Base-by-base conservation (phyloP, 2,329 filamentous ascomycete genomes). In the Fusarium avenaceum region DNA sequence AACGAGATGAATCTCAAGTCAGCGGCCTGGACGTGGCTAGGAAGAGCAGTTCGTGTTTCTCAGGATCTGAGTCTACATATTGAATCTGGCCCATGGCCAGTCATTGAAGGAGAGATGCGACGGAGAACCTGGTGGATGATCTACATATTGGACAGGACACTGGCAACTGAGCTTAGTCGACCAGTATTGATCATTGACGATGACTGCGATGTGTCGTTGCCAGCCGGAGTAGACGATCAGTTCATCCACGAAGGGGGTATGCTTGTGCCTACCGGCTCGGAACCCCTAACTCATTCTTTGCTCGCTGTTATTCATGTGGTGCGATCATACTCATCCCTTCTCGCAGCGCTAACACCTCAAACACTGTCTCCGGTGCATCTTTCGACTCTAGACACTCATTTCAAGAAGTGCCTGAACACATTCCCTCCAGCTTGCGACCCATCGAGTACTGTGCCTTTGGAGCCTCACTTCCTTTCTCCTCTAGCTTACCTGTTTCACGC, bases 61-160 rank as follows among this genome's bases (percentile, higher is more conserved):
- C 95, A 98, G 76, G 92, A 96, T 69, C 84, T 97, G 45, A 92
- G 92, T 1, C 83, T 98, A 11, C 90, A 97, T 73, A 82, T 87
- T 8, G 92, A 97, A 72, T 87, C 88, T 2, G 90, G 90, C 1
- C 85, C 89, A 1, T 93, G 90, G 85, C 86, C 91, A 3, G 84
- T 89, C 2, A 83, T 97, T 15, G 94, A 97, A 73, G 87, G 87
- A 13, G 95, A 98, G 78, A 94, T 95, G 88, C 89, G 94, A 55
- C 89, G 92, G 63, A 86, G 94, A 56, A 88, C 96, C 4, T 99
- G 95, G 95, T 99, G 96, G 94, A 89, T 92, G 15, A 88, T 97
- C 57, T 98, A 98, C 79, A 88, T 93, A 44, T 89, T 94, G 81
- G 96, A 99, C 80, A 89, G 94, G 65, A 86, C 92, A 26, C 82